Conservation (phyloP, 306 rosid species). For the Delonix regia region DNA sequence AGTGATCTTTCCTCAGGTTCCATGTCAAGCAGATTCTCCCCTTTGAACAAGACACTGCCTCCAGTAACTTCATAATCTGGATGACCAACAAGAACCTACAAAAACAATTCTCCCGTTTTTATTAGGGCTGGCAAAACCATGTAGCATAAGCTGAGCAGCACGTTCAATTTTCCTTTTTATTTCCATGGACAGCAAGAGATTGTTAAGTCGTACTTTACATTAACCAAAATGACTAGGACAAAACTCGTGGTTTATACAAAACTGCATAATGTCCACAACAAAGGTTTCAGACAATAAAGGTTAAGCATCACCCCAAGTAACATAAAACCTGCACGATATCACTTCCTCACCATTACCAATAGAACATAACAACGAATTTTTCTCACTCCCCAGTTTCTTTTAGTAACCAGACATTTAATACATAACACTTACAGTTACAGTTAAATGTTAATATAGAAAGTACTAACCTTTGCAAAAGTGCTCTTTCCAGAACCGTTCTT, state of each 20-base stretch:
- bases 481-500: constrained; percentile 96
- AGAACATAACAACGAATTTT: background rate
- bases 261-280: background rate
- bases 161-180: background rate
- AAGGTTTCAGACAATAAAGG: background rate
- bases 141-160: background rate
- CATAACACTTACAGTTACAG: background rate
- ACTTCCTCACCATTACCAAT: background rate
- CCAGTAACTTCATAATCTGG: constrained; percentile 93
- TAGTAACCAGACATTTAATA: background rate
- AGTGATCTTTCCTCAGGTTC: constrained; percentile 87
- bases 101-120: background rate
- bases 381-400: background rate
- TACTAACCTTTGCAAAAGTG: constrained; percentile 82
- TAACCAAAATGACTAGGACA: background rate
- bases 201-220: background rate
- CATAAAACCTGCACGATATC: background rate
- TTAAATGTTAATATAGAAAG: background rate
- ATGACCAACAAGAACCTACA: constrained; percentile 87
- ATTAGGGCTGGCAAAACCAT: background rate
- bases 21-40: constrained; percentile 79
- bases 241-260: background rate
- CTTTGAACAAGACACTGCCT: constrained; percentile 79
- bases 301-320: background rate
- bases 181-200: background rate